phyloP scores from a whole-genome alignment of 805 yeast genomes.

The Wickerhamomyces subpelliculosus region DNA sequence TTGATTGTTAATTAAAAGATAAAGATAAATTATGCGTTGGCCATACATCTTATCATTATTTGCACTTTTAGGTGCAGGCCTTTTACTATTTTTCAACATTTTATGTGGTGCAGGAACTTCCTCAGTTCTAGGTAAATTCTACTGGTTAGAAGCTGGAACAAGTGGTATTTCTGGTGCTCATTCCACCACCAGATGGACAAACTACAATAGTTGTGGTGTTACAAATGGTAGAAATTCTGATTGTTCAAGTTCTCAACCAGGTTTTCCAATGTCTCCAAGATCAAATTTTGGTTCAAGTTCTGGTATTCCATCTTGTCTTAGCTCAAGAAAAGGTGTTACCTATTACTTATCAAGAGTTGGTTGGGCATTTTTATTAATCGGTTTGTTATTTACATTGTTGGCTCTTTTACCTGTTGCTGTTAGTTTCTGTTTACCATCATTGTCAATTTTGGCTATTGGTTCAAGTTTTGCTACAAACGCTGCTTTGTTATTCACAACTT shows the following conservation, averaged over 20 bases:
- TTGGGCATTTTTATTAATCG: conserved; percentile 56
- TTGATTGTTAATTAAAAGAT: no score
- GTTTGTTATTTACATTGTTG: conserved; percentile 44
- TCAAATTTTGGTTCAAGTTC: conserved; percentile 55
- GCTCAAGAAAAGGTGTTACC: conserved; percentile 40
- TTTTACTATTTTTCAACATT: conserved; percentile 54
- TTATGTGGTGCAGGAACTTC: conserved; percentile 54
- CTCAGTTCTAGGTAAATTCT: conserved; percentile 56
- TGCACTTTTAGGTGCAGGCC: conserved; percentile 38
- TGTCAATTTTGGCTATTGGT: conserved; percentile 12
- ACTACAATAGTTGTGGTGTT: conserved; percentile 55
- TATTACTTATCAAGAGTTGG: conserved; percentile 65
- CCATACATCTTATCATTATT: conserved; percentile 23
- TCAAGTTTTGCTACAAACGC: conserved; percentile 16
- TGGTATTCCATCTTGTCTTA: conserved; percentile 50
- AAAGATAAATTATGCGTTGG: conserved; percentile 23
- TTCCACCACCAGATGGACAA: conserved; percentile 65
- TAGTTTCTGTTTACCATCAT: conserved; percentile 16
- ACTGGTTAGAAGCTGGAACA: conserved; percentile 79
- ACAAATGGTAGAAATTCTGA: conserved; percentile 36
- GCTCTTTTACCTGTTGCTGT: conserved; percentile 34
- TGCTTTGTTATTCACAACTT: conserved; percentile 37
- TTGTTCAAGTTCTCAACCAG: conserved; percentile 58
- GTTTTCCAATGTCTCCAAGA: conserved; percentile 79
- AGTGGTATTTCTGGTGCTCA: conserved; percentile 33